Base-by-base conservation (phyloP, 805 yeast species). In the Hanseniaspora occidentalis region DNA sequence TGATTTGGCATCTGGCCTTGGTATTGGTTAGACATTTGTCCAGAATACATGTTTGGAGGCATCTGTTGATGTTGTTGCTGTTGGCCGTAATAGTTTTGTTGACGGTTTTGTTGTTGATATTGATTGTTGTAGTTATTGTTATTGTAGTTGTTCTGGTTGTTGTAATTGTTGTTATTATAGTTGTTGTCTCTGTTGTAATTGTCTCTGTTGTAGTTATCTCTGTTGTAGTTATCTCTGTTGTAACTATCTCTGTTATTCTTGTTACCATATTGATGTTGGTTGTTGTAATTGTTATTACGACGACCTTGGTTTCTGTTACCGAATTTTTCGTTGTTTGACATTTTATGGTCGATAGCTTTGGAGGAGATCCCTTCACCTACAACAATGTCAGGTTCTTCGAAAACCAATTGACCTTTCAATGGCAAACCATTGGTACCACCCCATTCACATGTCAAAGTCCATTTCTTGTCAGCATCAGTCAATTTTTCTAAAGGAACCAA, bases 321-420 rank as follows among this genome's bases (percentile, higher is more conserved):
- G 33, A n/a, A 29, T 29, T 18, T 29, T 5, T 29, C 33, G 17
- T 16, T 16, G 17, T 29, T 29, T 14, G 95, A 95, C 94, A 85
- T 83, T 57, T 84, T 83, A 62, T 77, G 78, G 9, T 94, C 80
- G 61, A 84, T 84, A 16, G 95, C 86, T 60, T 88, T 88, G 3
- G 95, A 84, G 1, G 95, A 80, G 38, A 84, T 83, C 46, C 96
- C 96, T 37, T 84, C 77, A 38, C 97, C 97, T 41, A 92, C 84
- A 58, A 88, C 96, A 51, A 89, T 92, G 64, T 92, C 98, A 2
- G 98, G 98, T 62, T 92, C 98, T 58, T 92, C 97, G 56, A 92
- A 75, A 13, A 79, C 84, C 53, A 84, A 64, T 39, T 95, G 95
- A 34, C 84, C 70, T 44, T 66, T 76, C 45, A 92, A 61, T 7